phyloP scores from a whole-genome alignment of 805 yeast species.

The Lipomyces yamanashiensis region DNA sequence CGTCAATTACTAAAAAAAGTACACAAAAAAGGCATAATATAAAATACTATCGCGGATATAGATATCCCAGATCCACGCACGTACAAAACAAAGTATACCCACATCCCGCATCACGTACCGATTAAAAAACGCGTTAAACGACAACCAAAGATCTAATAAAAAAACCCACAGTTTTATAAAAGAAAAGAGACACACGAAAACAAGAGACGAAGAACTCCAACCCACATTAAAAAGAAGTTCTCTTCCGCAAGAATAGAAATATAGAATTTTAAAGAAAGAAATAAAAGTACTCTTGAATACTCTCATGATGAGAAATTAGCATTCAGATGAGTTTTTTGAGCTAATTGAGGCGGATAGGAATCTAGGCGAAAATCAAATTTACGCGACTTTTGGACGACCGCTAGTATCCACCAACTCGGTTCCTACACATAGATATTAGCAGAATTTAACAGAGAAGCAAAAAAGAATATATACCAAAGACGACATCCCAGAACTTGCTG shows the following conservation, averaged over 20 bases:
- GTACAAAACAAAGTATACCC: neutral
- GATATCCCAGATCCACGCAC: too few relatives aligned
- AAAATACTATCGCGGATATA: too few relatives aligned
- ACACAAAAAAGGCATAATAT: too few relatives aligned
- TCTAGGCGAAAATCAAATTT: neutral
- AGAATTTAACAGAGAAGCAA: neutral
- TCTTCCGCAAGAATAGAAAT: too few relatives aligned
- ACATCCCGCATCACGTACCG: neutral
- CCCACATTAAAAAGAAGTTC: neutral
- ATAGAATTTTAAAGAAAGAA: too few relatives aligned
- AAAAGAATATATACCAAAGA: conserved; percentile 61
- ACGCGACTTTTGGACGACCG: conserved; percentile 22
- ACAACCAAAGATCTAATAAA: neutral
- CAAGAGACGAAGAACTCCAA: neutral
- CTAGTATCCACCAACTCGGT: conserved; percentile 33
- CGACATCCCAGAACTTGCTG: conserved; percentile 88
- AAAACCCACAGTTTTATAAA: neutral
- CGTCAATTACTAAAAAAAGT: too few relatives aligned
- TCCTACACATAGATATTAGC: conserved; percentile 5
- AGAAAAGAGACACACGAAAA: neutral
- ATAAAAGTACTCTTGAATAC: neutral
- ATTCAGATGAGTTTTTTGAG: too few relatives aligned
- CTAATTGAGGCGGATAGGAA: too few relatives aligned
- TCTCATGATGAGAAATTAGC: neutral
- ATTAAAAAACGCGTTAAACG: too few relatives aligned